Evolutionary conservation across 2,329 filamentous ascomycete genomes (phyloP).

Genomic region (Neocatenulostroma microsporum): DNA sequence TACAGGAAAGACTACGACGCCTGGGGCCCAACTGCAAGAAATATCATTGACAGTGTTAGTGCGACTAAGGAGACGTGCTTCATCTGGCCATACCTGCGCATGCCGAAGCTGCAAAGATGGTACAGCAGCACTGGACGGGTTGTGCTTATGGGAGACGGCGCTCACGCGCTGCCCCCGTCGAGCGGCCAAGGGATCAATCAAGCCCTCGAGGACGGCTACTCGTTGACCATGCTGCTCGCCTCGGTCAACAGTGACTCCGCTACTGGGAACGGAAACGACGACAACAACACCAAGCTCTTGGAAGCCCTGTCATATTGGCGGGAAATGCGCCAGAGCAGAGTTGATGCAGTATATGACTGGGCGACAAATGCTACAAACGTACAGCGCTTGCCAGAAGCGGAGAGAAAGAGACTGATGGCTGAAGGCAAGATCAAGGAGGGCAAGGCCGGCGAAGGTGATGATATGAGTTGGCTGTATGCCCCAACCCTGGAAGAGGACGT

Average conservation of each 20-base stretch:
- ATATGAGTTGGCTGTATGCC: conserved; percentile 16
- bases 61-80: conserved; percentile 13
- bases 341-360: conserved; percentile 18
- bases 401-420: conserved; percentile 13
- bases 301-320: conserved; percentile 18
- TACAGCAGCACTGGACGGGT: conserved; percentile 35
- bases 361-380: conserved; percentile 16
- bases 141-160: conserved; percentile 51
- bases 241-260: no score
- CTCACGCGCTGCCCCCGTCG: conserved; percentile 48
- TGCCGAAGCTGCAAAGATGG: conserved; percentile 40
- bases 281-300: conserved; percentile 1
- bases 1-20: conserved; percentile 13
- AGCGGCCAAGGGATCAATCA: conserved; percentile 49
- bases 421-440: conserved; percentile 14
- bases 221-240: conserved; percentile 35
- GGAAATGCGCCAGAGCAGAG: conserved; percentile 15
- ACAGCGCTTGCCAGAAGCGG: conserved; percentile 17
- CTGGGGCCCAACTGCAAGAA: conserved; percentile 16
- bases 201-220: conserved; percentile 49
- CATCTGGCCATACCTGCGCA: conserved; percentile 24
- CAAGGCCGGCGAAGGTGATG: conserved; percentile 11
- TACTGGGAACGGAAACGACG: neutral
- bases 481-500: conserved; percentile 13
- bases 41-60: conserved; percentile 16